A percentile compares a stretch with the other conserved stretches of the same genome.
Conservation (phyloP, 352 stramenopile species). For the Phytopythium kandeliae region DNA sequence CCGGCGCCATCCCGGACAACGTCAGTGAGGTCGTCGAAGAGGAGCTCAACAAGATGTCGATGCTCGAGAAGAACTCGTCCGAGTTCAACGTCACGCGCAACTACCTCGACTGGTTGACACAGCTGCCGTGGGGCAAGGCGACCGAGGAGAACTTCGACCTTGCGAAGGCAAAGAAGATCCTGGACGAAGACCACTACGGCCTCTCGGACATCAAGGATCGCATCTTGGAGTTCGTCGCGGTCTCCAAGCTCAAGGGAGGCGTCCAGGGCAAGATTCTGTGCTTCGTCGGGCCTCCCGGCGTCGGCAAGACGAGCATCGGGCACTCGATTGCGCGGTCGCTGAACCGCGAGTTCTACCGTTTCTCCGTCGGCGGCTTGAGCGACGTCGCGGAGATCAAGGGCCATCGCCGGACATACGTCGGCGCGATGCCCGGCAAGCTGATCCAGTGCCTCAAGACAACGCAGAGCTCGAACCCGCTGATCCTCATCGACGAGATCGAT, state of each 20-base stretch:
- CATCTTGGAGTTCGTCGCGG: conserved; percentile 99
- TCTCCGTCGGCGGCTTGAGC: conserved; percentile 95
- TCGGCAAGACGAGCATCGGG: conserved; percentile 94
- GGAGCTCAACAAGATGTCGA: conserved; percentile 97
- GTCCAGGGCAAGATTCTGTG: conserved; percentile 98
- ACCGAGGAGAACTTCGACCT: conserved; percentile 98
- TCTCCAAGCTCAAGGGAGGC: conserved; percentile 95
- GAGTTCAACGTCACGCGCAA: conserved; percentile 99
- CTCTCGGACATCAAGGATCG: conserved; percentile 98
- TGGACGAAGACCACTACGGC: conserved; percentile 98
- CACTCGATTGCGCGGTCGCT: conserved; percentile 96
- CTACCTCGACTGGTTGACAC: conserved; percentile 98
- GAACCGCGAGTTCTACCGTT: conserved; percentile 98
- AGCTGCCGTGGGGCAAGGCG: conserved; percentile 95
- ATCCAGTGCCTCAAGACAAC: conserved; percentile 99
- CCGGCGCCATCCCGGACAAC: conserved; percentile 55
- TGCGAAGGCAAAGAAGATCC: conserved; percentile 84
- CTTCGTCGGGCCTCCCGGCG: conserved; percentile 92
- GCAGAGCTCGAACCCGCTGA: conserved; percentile 95
- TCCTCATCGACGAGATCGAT: conserved; percentile 97
- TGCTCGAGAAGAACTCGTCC: conserved; percentile 97
- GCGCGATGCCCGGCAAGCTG: conserved; percentile 98
- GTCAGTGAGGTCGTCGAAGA: conserved; percentile 96
- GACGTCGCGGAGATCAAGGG: conserved; percentile 99
- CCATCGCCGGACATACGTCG: conserved; percentile 97